phyloP scores from a whole-genome alignment of 208 protist species.

The Herpetomonas samuelpessoai region DNA sequence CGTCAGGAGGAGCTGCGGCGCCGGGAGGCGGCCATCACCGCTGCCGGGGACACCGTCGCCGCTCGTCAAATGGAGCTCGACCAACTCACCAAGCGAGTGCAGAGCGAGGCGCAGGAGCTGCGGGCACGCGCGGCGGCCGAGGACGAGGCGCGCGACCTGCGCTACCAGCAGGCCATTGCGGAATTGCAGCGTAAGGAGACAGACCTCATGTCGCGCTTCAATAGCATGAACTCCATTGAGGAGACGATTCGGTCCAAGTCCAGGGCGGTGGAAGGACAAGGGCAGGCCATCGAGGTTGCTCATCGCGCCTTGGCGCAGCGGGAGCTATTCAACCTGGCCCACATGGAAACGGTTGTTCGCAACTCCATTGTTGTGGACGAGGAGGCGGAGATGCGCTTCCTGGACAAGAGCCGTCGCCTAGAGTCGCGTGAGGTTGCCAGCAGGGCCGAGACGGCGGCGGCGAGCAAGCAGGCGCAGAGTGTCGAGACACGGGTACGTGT shows the following conservation, averaged over 20 bases:
- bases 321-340: constrained; percentile 29
- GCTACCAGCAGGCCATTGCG: constrained; percentile 16
- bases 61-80: constrained; percentile 26
- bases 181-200: constrained; percentile 21
- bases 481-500: not conserved
- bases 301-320: constrained; percentile 17
- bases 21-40: constrained; percentile 19
- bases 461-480: constrained; percentile 10
- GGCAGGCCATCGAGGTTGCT: constrained; percentile 1
- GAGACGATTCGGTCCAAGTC: not conserved
- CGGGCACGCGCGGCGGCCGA: constrained; percentile 13
- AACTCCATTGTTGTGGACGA: constrained; percentile 29
- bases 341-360: constrained; percentile 38
- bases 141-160: constrained; percentile 15
- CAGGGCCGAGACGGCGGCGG: constrained; percentile 2
- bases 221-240: not conserved
- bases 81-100: constrained; percentile 18
- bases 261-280: constrained; percentile 1
- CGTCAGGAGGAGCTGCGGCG: constrained; percentile 27
- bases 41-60: constrained; percentile 19
- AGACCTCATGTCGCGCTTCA: constrained; percentile 5
- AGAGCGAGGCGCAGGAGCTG: constrained; percentile 23
- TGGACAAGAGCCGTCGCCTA: constrained; percentile 15
- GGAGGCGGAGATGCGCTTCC: constrained; percentile 18
- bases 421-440: constrained; percentile 12